A percentile compares a stretch with the other conserved stretches of the same genome.
Conservation (phyloP, 129 eudicot genomes). For the Mikania micrantha region DNA sequence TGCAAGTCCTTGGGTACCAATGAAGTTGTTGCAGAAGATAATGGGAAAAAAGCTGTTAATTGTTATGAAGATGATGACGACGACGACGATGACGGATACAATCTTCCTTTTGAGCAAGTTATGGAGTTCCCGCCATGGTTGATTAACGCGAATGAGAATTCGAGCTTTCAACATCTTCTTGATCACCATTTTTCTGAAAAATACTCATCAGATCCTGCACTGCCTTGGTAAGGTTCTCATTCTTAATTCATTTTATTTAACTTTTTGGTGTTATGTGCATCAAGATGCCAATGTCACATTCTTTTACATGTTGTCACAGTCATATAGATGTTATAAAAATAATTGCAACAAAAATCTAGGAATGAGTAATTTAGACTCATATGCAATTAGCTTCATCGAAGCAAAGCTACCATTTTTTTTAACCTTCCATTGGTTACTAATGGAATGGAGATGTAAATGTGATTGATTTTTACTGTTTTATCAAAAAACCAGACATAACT, state of each 20-base stretch:
- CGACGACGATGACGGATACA: constrained; percentile 15
- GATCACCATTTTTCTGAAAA: constrained; percentile 31
- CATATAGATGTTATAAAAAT: no score
- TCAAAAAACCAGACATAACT: constrained; percentile 7
- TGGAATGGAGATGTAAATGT: neutral
- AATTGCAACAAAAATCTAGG: no score
- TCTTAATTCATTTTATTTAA: no score
- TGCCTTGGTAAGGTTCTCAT: constrained; percentile 51
- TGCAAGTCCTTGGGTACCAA: neutral
- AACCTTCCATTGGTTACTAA: neutral
- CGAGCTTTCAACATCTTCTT: constrained; percentile 23
- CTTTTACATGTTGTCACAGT: neutral
- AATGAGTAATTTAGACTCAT: no score
- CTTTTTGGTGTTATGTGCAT: no score
- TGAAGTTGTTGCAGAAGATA: constrained; percentile 14
- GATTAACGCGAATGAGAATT: constrained; percentile 38
- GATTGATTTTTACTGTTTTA: neutral
- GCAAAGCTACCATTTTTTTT: no score
- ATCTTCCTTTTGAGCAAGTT: constrained; percentile 45
- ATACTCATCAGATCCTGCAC: constrained; percentile 48
- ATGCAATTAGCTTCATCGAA: no score
- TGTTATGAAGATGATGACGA: constrained; percentile 17
- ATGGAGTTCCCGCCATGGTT: constrained; percentile 70
- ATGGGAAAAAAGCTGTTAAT: neutral
- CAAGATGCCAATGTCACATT: neutral